phyloP scores from a whole-genome alignment of 2,329 filamentous ascomycete species.

The Talaromyces sp. region DNA sequence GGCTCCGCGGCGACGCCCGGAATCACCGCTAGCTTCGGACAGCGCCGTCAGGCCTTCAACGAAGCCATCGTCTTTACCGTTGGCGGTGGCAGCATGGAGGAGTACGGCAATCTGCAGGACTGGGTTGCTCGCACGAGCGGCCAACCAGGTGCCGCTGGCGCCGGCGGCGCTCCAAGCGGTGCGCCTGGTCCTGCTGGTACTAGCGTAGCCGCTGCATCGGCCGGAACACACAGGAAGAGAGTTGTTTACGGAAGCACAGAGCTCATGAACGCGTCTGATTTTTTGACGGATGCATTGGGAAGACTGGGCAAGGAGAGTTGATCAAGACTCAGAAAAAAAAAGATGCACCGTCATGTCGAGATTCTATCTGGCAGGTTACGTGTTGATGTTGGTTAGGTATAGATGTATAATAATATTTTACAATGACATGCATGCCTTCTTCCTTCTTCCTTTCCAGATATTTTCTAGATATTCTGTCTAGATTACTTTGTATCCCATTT shows the following conservation, averaged over 20 bases:
- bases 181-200: constrained; percentile 19
- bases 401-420: constrained; percentile 14
- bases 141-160: constrained; percentile 50
- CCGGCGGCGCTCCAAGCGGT: constrained; percentile 29
- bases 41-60: constrained; percentile 81
- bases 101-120: constrained; percentile 95
- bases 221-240: constrained; percentile 62
- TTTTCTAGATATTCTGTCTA: background rate
- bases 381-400: background rate
- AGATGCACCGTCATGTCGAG: background rate
- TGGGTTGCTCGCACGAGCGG: constrained; percentile 77
- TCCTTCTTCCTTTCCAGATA: background rate
- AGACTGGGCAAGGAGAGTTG: constrained; percentile 56
- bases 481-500: background rate
- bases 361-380: background rate
- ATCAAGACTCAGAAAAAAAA: background rate
- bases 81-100: constrained; percentile 96
- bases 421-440: background rate
- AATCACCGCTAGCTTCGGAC: constrained; percentile 81
- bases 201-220: constrained; percentile 22
- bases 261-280: constrained; percentile 61
- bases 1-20: constrained; percentile 54
- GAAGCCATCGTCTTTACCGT: constrained; percentile 94
- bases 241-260: constrained; percentile 95
- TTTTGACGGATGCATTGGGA: constrained; percentile 56